Evolutionary conservation across 179 eudicot species (phyloP), one percentile per base, ranked within the genome.

Genomic region (Actinidia arguta): DNA sequence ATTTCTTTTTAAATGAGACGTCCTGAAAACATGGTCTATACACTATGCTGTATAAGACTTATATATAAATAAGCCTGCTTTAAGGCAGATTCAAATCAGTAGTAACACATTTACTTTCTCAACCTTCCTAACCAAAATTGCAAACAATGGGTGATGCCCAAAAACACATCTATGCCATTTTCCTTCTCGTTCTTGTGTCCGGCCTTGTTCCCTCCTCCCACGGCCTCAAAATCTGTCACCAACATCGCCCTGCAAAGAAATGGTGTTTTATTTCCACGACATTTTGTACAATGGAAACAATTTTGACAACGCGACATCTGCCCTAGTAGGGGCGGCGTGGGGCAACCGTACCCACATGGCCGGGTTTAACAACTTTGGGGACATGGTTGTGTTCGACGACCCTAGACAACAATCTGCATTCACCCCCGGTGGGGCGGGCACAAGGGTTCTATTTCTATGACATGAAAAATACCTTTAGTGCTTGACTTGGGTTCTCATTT

Each of bases 401-500:
- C 96, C 96, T 89, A 0, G 94, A 90, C 85, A 89, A 89, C 78
- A 87, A 90, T 76, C 74, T 93, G 24, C 91, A 88, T 31, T 88
- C 94, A 1, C 52, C 85, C 6, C 89, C 94, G 3, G 84, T 93
- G 0, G 97, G 93, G 6, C 87, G 95, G 5, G 93, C 97, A 0
- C 94, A 92, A 78, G 97, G 97, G 24, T 78, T 88, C 22, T 93
- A 92, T 24, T 22, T 90, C 0, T 93, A 92, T 8, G 92, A 92
- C 66, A 82, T 56, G 67, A 89, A 87, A 59, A 88, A 84, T 0
- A 83, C 82, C 1, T 93, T 85, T 81, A 85, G 88, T 0, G 80
- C 95, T 4, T 93, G 97, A 93, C 83, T 92, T 3, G 90, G 83
- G 0, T 93, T 92, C 75, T 90, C 93, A 3, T 81, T 92, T 54